Evolutionary conservation across 345 rosid genomes (phyloP).

Genomic region (Melaleuca quinquenervia): DNA sequence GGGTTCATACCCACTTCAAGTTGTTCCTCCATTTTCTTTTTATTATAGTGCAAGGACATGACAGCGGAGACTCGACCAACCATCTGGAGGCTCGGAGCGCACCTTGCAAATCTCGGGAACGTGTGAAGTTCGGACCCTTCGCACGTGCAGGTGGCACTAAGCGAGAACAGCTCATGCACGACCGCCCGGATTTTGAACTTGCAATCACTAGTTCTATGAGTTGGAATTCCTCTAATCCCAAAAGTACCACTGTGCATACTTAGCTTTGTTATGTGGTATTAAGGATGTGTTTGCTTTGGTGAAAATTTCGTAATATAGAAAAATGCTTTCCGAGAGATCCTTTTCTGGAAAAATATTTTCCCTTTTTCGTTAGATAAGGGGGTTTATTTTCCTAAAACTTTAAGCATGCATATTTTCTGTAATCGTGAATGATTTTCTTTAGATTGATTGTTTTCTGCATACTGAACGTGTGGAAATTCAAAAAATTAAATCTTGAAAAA

Average conservation of each 20-base stretch:
- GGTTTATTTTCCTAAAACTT: no score
- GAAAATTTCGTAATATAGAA: not conserved
- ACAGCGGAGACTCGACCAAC: not conserved
- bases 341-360: not conserved
- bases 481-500: not conserved
- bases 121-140: fast-evolving
- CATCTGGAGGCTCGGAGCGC: fast-evolving
- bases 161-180: no score
- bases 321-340: not conserved
- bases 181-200: no score
- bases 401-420: no score
- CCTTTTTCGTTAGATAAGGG: not conserved
- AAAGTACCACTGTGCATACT: not conserved
- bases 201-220: fast-evolving
- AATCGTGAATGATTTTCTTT: not conserved
- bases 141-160: not conserved
- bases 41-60: not conserved
- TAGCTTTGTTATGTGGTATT: not conserved
- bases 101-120: not conserved
- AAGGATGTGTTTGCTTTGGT: not conserved
- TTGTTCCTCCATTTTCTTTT: not conserved
- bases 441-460: no score
- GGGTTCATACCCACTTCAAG: not conserved
- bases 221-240: not conserved
- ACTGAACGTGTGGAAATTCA: not conserved